These are phyloP conservation scores for Cladophialophora carrionii DNA, from an alignment of 2,329 filamentous ascomycete genomes.

Conservation along the genomic window DNA sequence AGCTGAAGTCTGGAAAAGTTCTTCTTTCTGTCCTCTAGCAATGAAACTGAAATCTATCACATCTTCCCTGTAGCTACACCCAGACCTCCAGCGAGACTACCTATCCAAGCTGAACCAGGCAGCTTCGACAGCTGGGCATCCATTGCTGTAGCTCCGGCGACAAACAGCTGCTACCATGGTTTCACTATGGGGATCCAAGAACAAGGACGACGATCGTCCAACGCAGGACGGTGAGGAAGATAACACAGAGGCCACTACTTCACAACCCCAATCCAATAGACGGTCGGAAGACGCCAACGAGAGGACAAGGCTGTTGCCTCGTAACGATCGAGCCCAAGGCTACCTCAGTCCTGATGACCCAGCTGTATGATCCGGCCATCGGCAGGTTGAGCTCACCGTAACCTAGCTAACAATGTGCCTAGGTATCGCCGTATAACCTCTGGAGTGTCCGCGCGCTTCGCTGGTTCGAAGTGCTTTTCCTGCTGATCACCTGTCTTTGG, in stretches of 20 bases:
- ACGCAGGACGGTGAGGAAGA: conserved; percentile 40
- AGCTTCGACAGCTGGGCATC: neutral
- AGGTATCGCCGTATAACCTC: conserved; percentile 87
- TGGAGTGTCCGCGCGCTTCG: conserved; percentile 84
- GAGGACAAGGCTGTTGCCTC: conserved; percentile 64
- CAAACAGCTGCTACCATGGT: conserved; percentile 47
- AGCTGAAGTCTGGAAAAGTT: neutral
- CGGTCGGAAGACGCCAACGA: conserved; percentile 57
- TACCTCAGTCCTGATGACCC: conserved; percentile 80
- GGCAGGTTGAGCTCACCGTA: neutral
- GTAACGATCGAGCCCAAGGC: conserved; percentile 62
- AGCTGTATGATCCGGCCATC: conserved; percentile 60
- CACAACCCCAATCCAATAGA: conserved; percentile 30
- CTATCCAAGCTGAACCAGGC: neutral
- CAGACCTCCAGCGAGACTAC: neutral
- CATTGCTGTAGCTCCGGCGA: neutral
- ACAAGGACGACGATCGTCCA: conserved; percentile 48
- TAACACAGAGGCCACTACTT: conserved; percentile 26
- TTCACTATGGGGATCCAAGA: conserved; percentile 61
- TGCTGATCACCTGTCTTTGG: conserved; percentile 80
- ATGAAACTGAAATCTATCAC: neutral
- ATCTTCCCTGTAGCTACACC: neutral
- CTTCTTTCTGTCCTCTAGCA: neutral
- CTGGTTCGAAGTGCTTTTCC: conserved; percentile 75
- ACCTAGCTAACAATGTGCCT: neutral